Conservation (phyloP, 192 early-diverging fungal genomes). For the Linnemannia schmuckeri region DNA sequence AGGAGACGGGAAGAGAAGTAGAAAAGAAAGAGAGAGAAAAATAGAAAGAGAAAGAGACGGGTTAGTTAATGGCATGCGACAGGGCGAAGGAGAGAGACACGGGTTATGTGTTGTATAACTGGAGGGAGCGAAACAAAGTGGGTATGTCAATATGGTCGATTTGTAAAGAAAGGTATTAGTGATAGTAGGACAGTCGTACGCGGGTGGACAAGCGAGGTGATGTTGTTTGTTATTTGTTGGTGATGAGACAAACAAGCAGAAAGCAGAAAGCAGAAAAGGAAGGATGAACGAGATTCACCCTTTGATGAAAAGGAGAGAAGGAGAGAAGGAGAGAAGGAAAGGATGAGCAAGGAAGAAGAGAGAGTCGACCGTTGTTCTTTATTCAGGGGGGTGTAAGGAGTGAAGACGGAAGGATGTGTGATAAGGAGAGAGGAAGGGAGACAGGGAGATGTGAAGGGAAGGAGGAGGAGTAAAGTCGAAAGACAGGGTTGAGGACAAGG, state of each 20-base stretch:
- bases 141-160: background rate
- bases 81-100: background rate
- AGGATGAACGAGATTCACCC: slow-evolving; percentile 1
- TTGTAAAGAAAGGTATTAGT: background rate
- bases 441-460: background rate
- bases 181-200: background rate
- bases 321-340: slow-evolving; percentile 4
- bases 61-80: background rate
- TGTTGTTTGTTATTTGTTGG: background rate
- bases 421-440: too few relatives aligned
- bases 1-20: background rate
- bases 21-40: background rate
- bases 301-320: background rate
- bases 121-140: background rate
- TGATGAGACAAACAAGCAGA: background rate
- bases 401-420: background rate
- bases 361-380: background rate
- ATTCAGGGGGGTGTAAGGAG: background rate
- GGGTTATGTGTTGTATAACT: background rate
- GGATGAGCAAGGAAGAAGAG: background rate
- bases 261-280: background rate
- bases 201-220: background rate
- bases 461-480: background rate
- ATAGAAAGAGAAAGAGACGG: background rate
- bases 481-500: background rate